Evolutionary conservation across 345 rosid species (phyloP).

Genomic region (Ceriops zippeliana): DNA sequence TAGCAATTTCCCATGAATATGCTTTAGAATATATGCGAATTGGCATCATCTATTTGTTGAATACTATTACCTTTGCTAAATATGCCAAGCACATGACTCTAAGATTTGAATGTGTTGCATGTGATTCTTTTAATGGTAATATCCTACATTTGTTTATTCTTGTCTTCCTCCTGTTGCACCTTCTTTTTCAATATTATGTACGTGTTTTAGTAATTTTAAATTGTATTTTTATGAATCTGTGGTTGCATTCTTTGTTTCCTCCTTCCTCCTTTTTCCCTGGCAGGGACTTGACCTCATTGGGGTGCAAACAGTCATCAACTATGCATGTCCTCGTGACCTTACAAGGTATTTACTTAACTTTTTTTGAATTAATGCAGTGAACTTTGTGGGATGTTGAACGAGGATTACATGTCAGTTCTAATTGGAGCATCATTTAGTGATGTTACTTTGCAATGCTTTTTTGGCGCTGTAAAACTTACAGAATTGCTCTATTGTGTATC

Average conservation of each 20-base stretch:
- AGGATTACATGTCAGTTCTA: not conserved
- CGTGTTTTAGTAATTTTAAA: no score
- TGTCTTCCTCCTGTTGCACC: no score
- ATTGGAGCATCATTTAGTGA: not conserved
- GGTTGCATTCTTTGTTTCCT: conserved; percentile 1
- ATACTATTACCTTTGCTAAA: no score
- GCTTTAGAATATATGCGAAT: not conserved
- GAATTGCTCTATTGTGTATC: not conserved
- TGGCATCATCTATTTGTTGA: not conserved
- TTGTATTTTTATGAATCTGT: not conserved
- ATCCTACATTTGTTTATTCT: no score
- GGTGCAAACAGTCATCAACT: conserved; percentile 91
- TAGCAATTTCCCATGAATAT: not conserved
- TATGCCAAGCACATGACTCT: no score
- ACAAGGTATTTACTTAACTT: conserved; percentile 47
- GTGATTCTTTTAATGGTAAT: no score
- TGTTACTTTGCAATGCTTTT: not conserved
- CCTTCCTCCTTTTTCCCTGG: no score
- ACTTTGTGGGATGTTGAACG: not conserved
- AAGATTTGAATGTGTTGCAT: no score
- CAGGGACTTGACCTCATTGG: conserved; percentile 97
- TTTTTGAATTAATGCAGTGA: not conserved
- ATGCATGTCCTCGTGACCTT: conserved; percentile 94
- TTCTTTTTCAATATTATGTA: no score
- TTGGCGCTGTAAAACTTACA: no score